These are phyloP conservation scores for Chlamydomonas schloesseri DNA, from an alignment of 139 green algal genomes.

Conservation along the genomic window DNA sequence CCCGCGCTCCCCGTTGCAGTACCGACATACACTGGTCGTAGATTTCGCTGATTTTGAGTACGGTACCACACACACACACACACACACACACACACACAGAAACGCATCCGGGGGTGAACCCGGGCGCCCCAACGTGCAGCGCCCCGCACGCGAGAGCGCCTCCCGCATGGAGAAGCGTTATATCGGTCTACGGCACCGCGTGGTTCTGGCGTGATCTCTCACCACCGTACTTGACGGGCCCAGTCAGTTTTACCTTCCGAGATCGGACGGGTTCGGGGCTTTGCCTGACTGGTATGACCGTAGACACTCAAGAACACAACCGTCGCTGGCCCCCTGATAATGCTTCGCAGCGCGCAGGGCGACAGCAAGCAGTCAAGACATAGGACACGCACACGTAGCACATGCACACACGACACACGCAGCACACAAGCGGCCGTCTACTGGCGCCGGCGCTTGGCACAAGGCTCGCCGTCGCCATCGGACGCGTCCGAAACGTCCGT, in stretches of 20 bases:
- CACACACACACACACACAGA: not conserved
- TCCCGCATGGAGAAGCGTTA: conserved; percentile 23
- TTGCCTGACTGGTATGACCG: not conserved
- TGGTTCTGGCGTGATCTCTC: conserved; percentile 28
- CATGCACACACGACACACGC: not conserved
- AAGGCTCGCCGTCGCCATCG: not conserved
- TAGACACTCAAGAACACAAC: not conserved
- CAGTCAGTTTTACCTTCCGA: not conserved
- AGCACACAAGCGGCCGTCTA: not conserved
- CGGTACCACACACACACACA: no score
- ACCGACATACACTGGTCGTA: no score
- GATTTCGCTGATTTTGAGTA: no score
- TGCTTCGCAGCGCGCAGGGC: conserved; percentile 25
- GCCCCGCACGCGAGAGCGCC: not conserved
- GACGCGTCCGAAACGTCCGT: not conserved
- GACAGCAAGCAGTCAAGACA: not conserved
- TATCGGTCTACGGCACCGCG: not conserved
- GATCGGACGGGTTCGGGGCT: not conserved
- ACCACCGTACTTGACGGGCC: conserved; percentile 20
- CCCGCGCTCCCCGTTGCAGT: no score
- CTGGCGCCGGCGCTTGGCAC: not conserved
- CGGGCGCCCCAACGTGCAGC: not conserved
- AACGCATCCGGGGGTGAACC: conserved; percentile 29
- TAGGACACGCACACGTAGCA: not conserved
- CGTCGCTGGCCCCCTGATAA: not conserved